phyloP scores from a whole-genome alignment of 305 asterid species.

The Fraxinus baroniana region DNA sequence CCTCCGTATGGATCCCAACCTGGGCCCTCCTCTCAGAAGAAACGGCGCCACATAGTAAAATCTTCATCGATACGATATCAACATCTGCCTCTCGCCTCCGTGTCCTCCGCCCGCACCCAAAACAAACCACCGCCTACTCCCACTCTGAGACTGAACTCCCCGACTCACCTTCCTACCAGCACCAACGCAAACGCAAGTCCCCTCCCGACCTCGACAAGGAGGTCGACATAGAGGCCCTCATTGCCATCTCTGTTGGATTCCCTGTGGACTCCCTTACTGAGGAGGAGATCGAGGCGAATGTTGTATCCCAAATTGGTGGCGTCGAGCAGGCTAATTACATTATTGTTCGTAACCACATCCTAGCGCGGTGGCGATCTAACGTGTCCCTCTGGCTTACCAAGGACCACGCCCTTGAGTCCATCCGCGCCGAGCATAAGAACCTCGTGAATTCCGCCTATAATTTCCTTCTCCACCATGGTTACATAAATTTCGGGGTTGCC shows the following conservation, averaged over 20 bases:
- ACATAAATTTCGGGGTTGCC: constrained; percentile 82
- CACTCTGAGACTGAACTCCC: constrained; percentile 37
- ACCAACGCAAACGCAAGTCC: constrained; percentile 52
- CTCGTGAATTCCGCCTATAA: constrained; percentile 74
- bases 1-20: constrained; percentile 18
- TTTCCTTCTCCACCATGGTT: constrained; percentile 79
- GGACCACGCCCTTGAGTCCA: constrained; percentile 86
- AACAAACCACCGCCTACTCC: constrained; percentile 47
- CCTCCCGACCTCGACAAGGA: constrained; percentile 72
- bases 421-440: constrained; percentile 79
- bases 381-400: constrained; percentile 82
- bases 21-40: constrained; percentile 50
- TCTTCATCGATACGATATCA: constrained; percentile 85
- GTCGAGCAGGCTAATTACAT: constrained; percentile 60
- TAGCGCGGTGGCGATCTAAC: constrained; percentile 81
- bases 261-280: constrained; percentile 80
- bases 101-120: constrained; percentile 69
- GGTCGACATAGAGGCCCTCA: constrained; percentile 82
- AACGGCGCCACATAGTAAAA: constrained; percentile 87
- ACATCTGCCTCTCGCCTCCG: constrained; percentile 69
- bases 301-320: constrained; percentile 70
- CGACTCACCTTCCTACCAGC: constrained; percentile 37
- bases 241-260: constrained; percentile 81
- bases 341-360: constrained; percentile 77
- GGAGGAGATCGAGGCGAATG: constrained; percentile 93